Base-by-base conservation (phyloP, 805 yeast species). In the Starmerella apicola region DNA sequence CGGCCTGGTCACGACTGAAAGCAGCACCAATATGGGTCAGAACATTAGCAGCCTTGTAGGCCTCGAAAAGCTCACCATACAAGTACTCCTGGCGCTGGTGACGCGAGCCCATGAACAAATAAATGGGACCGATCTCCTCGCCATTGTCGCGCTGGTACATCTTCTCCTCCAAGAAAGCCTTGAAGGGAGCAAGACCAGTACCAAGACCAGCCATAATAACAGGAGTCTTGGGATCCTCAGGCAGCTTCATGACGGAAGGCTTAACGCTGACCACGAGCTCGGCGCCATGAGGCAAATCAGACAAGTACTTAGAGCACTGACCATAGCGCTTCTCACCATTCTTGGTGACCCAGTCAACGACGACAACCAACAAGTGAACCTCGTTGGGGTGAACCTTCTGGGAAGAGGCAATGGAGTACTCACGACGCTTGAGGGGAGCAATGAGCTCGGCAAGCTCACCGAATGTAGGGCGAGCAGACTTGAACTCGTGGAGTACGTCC, bases 41-140 rank as follows among this genome's bases (percentile, higher is more conserved):
- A 41, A 88, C 63, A 41, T 95, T 95, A 3, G 95, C 94, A 55
- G 77, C 85, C 64, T 79, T 76, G 63, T 82, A 85, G 25, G 95
- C 95, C 66, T 88, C 97, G 94, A 95, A 88, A 51, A 85, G 68
- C 64, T 88, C 97, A 58, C 97, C 97, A 56, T 88, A 85, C 56
- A 88, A 71, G 56, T 88, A 88, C 65, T 88, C 97, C 64, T 88
- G 94, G 61, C 81, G 78, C 66, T 78, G 81, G 65, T 88, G 96
- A 66, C 97, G 81, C 34, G 96, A 82, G 51, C 97, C 97, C 62
- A 88, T 64, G 66, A 74, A 88, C 54, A 88, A 66, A 67, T 72
- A 86, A 41, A 86, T 74, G 40, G 81, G 88, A 37, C 97, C 97
- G 59, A 88, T 82, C 51, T 79, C 81, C 59, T 71, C 60, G 37